Conservation (phyloP, 345 rosid species). For the Pistacia atlantica region DNA sequence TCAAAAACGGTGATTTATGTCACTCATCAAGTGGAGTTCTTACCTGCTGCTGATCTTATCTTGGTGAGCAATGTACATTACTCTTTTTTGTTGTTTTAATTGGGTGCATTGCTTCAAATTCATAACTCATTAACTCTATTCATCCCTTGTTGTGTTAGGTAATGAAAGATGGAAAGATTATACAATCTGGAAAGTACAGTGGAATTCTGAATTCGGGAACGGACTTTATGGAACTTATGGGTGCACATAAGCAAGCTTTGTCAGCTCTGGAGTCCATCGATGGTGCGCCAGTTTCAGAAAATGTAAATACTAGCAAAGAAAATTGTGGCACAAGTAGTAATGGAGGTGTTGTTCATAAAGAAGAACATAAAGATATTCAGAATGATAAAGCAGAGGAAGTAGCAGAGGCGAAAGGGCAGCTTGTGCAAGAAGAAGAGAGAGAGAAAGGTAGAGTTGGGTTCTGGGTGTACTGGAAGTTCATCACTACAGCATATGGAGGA, state of each 20-base stretch:
- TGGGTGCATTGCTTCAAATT: background rate
- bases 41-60: conserved; percentile 74
- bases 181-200: conserved; percentile 70
- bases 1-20: conserved; percentile 74
- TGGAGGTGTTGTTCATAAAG: conserved; percentile 21
- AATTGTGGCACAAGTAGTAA: conserved; percentile 20
- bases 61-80: conserved; percentile 47
- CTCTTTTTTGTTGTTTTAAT: background rate
- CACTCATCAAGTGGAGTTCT: conserved; percentile 86
- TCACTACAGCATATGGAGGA: conserved; percentile 71
- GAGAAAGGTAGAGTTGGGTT: conserved; percentile 78
- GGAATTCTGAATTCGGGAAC: conserved; percentile 67
- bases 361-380: conserved; percentile 34
- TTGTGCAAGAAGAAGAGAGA: conserved; percentile 82
- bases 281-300: conserved; percentile 35
- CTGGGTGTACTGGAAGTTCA: conserved; percentile 61
- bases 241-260: conserved; percentile 69
- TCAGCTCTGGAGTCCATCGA: conserved; percentile 52
- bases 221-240: conserved; percentile 76
- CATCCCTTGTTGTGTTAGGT: conserved; percentile 43
- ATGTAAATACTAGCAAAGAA: conserved; percentile 22
- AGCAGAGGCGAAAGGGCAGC: conserved; percentile 49
- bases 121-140: background rate
- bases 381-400: conserved; percentile 39
- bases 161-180: conserved; percentile 79